Percentiles rank a stretch among this genome's conserved stretches.
phyloP scores from a whole-genome alignment of 2,329 filamentous ascomycete genomes.

The Paecilomyces dactylethromorphus region DNA sequence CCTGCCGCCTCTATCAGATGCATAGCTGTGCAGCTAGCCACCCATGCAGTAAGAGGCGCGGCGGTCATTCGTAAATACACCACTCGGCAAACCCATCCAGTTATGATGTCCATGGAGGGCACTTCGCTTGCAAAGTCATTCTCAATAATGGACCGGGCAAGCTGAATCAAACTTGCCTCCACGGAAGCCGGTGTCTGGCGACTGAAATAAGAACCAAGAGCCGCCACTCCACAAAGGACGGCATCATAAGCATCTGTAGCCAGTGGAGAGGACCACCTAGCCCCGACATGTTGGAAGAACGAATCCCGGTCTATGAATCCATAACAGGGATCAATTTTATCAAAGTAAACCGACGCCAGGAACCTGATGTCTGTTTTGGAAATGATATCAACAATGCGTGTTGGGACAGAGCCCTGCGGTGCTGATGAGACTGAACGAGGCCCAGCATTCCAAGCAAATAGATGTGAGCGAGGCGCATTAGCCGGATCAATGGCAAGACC shows the following conservation, averaged over 20 bases:
- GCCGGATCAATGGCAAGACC: constrained; percentile 49
- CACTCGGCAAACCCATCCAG: constrained; percentile 47
- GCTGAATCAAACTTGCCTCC: constrained; percentile 43
- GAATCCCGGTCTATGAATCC: constrained; percentile 38
- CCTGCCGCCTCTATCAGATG: constrained; percentile 51
- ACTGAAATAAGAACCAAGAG: constrained; percentile 48
- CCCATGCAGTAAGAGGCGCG: constrained; percentile 44
- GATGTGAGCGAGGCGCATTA: constrained; percentile 47
- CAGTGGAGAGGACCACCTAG: constrained; percentile 17
- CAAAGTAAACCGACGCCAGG: constrained; percentile 45
- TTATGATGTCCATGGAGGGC: constrained; percentile 23
- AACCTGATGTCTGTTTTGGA: constrained; percentile 43
- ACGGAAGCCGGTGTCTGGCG: constrained; percentile 32
- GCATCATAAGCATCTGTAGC: constrained; percentile 37
- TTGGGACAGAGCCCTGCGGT: constrained; percentile 3
- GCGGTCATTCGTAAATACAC: constrained; percentile 49
- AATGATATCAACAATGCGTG: constrained; percentile 41
- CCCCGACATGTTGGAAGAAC: constrained; percentile 22
- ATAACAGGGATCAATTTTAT: constrained; percentile 48
- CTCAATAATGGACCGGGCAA: constrained; percentile 43
- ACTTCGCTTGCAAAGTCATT: constrained; percentile 23
- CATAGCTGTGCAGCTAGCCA: constrained; percentile 22
- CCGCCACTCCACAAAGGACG: constrained; percentile 50
- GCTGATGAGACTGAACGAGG: constrained; percentile 4
- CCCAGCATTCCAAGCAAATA: constrained; percentile 52